A percentile compares a stretch with the other conserved stretches of the same genome.
Conservation (phyloP, 495 filamentous ascomycete genomes). For the Gamarada debralockiae region DNA sequence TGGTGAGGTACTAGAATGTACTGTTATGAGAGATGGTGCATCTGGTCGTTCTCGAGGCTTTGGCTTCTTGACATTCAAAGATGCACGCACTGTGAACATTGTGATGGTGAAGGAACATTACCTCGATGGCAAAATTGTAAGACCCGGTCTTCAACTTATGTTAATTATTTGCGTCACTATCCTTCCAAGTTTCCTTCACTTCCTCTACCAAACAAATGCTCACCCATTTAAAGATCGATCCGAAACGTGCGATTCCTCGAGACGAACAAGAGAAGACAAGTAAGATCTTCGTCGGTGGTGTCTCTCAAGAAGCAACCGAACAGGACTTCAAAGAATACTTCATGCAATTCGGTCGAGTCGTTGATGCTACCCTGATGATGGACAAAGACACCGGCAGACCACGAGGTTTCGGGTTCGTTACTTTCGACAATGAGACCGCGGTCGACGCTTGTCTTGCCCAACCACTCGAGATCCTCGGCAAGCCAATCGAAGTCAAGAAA, state of each 20-base stretch:
- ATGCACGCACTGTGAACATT: constrained; percentile 95
- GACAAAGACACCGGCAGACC: constrained; percentile 97
- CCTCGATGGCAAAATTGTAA: constrained; percentile 96
- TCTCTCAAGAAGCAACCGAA: constrained; percentile 94
- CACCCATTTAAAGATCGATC: constrained; percentile 70
- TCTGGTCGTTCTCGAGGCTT: constrained; percentile 93
- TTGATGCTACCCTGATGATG: constrained; percentile 99
- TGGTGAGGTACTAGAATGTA: constrained; percentile 95
- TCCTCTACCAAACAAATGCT: constrained; percentile 9
- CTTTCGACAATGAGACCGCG: constrained; percentile 92
- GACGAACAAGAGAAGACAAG: constrained; percentile 97
- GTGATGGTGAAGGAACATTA: constrained; percentile 99
- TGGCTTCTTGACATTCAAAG: constrained; percentile 95
- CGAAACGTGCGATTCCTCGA: constrained; percentile 94
- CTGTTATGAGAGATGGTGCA: constrained; percentile 94
- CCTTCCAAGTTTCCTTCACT: constrained; percentile 1
- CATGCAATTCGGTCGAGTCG: constrained; percentile 89
- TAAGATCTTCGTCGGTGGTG: constrained; percentile 98
- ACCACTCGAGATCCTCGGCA: constrained; percentile 85
- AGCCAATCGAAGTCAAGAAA: constrained; percentile 97
- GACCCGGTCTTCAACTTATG: constrained; percentile 29
- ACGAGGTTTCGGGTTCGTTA: constrained; percentile 97
- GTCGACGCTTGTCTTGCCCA: constrained; percentile 83
- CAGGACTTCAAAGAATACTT: constrained; percentile 96
- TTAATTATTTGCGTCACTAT: constrained; percentile 5